Evolutionary conservation across 352 stramenopile species (phyloP).

Genomic region (Phytophthora europaea): DNA sequence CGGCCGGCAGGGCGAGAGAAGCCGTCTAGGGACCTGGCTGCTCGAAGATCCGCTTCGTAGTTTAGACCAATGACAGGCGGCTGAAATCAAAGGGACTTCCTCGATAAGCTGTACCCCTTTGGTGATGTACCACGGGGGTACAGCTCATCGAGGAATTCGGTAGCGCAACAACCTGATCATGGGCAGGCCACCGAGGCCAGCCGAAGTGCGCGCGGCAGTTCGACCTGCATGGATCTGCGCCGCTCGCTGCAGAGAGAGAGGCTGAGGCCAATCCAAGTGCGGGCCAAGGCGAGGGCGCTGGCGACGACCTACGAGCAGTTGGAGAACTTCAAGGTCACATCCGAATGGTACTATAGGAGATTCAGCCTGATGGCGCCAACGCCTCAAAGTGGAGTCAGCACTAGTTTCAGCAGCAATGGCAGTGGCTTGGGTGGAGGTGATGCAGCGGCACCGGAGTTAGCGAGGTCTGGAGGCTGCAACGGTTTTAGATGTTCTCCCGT

Average conservation of each 20-base stretch:
- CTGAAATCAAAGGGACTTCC: background rate
- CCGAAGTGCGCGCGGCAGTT: no score
- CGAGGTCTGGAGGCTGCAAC: background rate
- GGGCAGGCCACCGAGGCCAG: no score
- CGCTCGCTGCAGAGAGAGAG: slow-evolving; percentile 30
- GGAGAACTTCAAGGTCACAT: slow-evolving; percentile 64
- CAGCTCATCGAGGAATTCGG: no score
- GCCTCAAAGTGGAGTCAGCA: background rate
- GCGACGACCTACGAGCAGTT: slow-evolving; percentile 43
- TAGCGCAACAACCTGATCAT: no score
- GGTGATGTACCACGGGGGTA: no score
- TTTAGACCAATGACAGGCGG: background rate
- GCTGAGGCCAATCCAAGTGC: slow-evolving; percentile 40
- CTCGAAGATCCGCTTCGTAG: background rate
- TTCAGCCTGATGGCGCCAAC: slow-evolving; percentile 26
- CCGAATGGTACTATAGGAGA: slow-evolving; percentile 64
- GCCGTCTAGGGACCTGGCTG: no score
- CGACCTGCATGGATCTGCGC: slow-evolving; percentile 46
- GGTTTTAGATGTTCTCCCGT: background rate
- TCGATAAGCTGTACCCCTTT: background rate
- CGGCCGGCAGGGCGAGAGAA: no score
- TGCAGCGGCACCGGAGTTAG: background rate
- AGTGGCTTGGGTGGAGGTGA: background rate
- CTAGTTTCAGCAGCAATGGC: background rate
- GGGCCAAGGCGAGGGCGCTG: slow-evolving; percentile 48